A percentile compares a stretch with the other conserved stretches of the same genome.
Evolutionary conservation across 441 rosid species (phyloP).

Genomic region (Dalechampia spathulata): DNA sequence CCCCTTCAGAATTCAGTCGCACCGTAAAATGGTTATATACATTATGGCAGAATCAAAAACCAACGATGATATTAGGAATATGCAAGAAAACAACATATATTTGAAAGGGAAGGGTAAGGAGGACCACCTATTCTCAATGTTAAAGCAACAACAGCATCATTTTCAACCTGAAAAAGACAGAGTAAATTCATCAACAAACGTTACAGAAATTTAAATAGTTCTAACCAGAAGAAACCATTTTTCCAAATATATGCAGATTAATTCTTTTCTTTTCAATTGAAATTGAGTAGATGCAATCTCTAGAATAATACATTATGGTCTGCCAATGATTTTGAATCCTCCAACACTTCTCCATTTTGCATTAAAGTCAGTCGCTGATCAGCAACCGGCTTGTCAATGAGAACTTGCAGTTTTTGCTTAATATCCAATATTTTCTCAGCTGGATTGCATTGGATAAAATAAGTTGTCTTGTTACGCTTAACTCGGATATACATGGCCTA

Average conservation of each 20-base stretch:
- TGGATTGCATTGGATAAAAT: slow-evolving; percentile 81
- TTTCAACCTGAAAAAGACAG: slow-evolving; percentile 67
- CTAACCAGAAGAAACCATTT: background rate
- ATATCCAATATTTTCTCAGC: slow-evolving; percentile 65
- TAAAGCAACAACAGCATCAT: slow-evolving; percentile 89
- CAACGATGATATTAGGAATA: background rate
- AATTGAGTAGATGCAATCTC: background rate
- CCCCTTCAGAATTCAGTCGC: too few relatives aligned
- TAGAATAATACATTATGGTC: slow-evolving; percentile 57
- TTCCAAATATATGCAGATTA: background rate
- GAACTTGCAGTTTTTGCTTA: slow-evolving; percentile 62
- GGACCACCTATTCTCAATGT: slow-evolving; percentile 64
- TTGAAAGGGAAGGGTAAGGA: slow-evolving; percentile 14
- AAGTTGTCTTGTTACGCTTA: slow-evolving; percentile 74
- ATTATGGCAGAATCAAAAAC: background rate
- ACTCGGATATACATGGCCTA: slow-evolving; percentile 90
- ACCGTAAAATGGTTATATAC: background rate
- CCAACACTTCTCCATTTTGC: slow-evolving; percentile 56
- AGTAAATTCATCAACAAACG: background rate
- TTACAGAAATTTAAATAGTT: background rate
- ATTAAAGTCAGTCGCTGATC: slow-evolving; percentile 67
- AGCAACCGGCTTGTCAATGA: slow-evolving; percentile 58
- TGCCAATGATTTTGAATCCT: slow-evolving; percentile 80
- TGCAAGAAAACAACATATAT: background rate
- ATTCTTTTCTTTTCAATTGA: background rate